phyloP scores from a whole-genome alignment of 129 eudicot genomes.

The Pseudognaphalium luteoalbum region DNA sequence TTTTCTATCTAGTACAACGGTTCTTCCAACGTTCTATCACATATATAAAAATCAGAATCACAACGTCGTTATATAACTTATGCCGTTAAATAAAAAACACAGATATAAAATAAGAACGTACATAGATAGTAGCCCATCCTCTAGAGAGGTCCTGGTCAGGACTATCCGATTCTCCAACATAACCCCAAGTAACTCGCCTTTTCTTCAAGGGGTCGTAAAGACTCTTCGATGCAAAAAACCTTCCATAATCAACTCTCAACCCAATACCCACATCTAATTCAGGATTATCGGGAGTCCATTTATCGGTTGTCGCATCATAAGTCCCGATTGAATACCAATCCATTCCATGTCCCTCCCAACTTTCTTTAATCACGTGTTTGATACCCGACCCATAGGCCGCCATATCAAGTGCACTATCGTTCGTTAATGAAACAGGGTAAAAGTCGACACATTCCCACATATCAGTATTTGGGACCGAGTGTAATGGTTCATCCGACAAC shows the following conservation, averaged over 20 bases:
- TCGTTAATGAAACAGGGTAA: conserved; percentile 68
- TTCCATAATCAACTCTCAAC: conserved; percentile 72
- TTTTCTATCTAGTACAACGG: conserved; percentile 63
- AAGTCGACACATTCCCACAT: conserved; percentile 99
- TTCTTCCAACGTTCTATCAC: conserved; percentile 70
- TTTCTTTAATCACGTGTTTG: conserved; percentile 87
- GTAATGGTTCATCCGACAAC: conserved; percentile 56
- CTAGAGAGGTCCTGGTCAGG: conserved; percentile 52
- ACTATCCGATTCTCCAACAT: conserved; percentile 77
- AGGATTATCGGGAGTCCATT: conserved; percentile 91
- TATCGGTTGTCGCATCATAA: conserved; percentile 49
- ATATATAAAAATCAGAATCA: neutral
- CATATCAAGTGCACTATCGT: conserved; percentile 61
- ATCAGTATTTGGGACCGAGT: conserved; percentile 81
- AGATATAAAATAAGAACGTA: conserved; percentile 24
- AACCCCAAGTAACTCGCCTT: conserved; percentile 78
- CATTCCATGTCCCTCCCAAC: conserved; percentile 63
- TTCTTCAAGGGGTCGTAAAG: conserved; percentile 63
- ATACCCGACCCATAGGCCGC: conserved; percentile 64
- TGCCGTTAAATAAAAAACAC: neutral
- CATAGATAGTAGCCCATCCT: conserved; percentile 88
- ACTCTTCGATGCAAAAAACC: conserved; percentile 81
- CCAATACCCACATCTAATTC: conserved; percentile 86
- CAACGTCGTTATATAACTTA: neutral
- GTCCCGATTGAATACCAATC: conserved; percentile 84